phyloP scores from a whole-genome alignment of 495 filamentous ascomycete species.

The Rhizodiscina lignyota region DNA sequence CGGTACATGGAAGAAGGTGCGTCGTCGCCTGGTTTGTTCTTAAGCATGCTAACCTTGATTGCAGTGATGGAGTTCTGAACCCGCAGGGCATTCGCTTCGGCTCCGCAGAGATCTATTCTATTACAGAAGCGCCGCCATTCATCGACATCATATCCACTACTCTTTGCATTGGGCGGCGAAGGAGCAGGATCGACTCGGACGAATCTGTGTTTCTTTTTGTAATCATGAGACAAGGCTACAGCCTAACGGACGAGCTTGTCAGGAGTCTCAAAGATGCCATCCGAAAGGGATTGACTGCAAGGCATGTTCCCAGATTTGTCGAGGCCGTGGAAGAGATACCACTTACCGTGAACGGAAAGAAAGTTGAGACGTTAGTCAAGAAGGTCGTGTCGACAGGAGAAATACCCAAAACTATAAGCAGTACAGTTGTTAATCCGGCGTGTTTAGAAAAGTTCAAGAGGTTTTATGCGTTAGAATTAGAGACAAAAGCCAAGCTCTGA shows the following conservation, averaged over 20 bases:
- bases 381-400: constrained; percentile 74
- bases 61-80: constrained; percentile 66
- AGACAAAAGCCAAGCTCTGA: no score
- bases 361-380: constrained; percentile 74
- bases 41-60: constrained; percentile 49
- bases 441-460: no score
- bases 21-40: not conserved
- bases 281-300: constrained; percentile 60
- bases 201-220: constrained; percentile 79
- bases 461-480: no score
- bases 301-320: constrained; percentile 73
- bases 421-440: no score
- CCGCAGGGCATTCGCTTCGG: constrained; percentile 66
- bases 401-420: no score
- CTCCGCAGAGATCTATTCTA: constrained; percentile 77
- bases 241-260: constrained; percentile 34
- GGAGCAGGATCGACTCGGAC: constrained; percentile 57
- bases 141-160: constrained; percentile 62
- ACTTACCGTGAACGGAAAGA: constrained; percentile 83
- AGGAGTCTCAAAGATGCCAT: constrained; percentile 44
- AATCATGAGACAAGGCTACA: constrained; percentile 42
- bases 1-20: not conserved
- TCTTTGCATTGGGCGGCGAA: constrained; percentile 62
- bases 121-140: constrained; percentile 66
- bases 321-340: constrained; percentile 70